Evolutionary conservation across 108 stramenopile genomes (phyloP).

Genomic region (Stephanodiscus triporus): DNA sequence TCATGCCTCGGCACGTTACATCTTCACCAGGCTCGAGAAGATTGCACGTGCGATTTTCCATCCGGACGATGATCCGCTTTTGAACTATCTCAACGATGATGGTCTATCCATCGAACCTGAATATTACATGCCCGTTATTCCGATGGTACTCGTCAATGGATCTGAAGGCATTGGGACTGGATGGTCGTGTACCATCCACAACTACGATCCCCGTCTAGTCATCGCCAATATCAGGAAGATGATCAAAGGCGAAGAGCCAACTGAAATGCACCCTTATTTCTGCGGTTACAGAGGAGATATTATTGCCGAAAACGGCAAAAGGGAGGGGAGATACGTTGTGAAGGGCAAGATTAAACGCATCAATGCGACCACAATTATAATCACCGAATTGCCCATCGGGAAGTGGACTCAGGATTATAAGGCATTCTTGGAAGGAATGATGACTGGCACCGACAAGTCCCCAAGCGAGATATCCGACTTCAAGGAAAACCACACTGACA

Average conservation of each 20-base stretch:
- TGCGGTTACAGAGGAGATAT: constrained; percentile 85
- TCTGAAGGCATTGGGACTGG: constrained; percentile 99
- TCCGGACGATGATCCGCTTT: constrained; percentile 96
- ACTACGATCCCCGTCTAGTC: constrained; percentile 88
- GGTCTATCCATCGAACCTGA: constrained; percentile 96
- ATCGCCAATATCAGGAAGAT: constrained; percentile 87
- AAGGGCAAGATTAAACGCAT: constrained; percentile 80
- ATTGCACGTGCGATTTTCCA: constrained; percentile 96
- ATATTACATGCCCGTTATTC: constrained; percentile 94
- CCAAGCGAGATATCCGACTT: constrained; percentile 91
- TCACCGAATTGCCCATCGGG: constrained; percentile 95
- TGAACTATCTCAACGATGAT: constrained; percentile 95
- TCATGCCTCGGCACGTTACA: constrained; percentile 96
- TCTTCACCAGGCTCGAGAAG: constrained; percentile 96
- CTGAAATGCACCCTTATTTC: constrained; percentile 80
- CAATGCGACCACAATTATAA: constrained; percentile 83
- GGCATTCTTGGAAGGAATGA: constrained; percentile 73
- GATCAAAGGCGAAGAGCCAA: constrained; percentile 72
- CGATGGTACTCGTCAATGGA: constrained; percentile 86
- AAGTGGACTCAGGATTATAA: constrained; percentile 99
- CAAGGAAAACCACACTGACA: constrained; percentile 97
- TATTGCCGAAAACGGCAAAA: constrained; percentile 54
- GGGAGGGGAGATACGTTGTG: constrained; percentile 60
- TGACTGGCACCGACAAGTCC: constrained; percentile 55
- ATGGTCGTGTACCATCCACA: constrained; percentile 83